Evolutionary conservation across 331 rosid genomes (phyloP).

Genomic region (Malus hybrid): DNA sequence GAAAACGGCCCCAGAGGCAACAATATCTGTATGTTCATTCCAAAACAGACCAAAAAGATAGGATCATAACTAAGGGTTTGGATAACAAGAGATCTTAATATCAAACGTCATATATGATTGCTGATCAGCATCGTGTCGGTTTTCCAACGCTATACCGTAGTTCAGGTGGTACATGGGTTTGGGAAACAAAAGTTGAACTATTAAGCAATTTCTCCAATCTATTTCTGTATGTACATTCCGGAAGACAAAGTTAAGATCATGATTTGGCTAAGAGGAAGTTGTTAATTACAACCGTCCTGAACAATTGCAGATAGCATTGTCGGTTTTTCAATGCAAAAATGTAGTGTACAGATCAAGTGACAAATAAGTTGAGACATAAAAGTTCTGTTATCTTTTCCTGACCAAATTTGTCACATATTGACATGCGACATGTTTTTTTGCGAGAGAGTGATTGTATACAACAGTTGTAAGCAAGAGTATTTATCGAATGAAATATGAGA

Average conservation of each 20-base stretch:
- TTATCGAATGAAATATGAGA: not conserved
- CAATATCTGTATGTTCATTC: too few relatives aligned
- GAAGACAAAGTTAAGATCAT: not conserved
- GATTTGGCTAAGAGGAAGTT: not conserved
- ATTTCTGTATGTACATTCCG: not conserved
- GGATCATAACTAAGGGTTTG: not conserved
- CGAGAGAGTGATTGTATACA: not conserved
- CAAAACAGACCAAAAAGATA: too few relatives aligned
- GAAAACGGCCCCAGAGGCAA: constrained; percentile 16
- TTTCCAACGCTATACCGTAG: not conserved
- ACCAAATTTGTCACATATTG: not conserved
- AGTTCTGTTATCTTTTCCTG: not conserved
- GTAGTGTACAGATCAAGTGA: not conserved
- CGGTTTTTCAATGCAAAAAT: not conserved
- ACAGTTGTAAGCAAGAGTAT: not conserved
- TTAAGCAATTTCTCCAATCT: not conserved
- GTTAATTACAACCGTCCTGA: not conserved
- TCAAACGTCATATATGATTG: not conserved
- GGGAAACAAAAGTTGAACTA: not conserved
- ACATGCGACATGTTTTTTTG: not conserved
- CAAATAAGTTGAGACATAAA: not conserved
- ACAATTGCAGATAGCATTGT: not conserved
- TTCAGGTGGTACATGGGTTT: not conserved
- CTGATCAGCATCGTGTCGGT: not conserved
- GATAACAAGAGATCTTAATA: not conserved